Evolutionary conservation across 768 basidiomycete genomes (phyloP), one percentile per base, ranked within the genome.

Genomic region (Chalciporus piperatus): DNA sequence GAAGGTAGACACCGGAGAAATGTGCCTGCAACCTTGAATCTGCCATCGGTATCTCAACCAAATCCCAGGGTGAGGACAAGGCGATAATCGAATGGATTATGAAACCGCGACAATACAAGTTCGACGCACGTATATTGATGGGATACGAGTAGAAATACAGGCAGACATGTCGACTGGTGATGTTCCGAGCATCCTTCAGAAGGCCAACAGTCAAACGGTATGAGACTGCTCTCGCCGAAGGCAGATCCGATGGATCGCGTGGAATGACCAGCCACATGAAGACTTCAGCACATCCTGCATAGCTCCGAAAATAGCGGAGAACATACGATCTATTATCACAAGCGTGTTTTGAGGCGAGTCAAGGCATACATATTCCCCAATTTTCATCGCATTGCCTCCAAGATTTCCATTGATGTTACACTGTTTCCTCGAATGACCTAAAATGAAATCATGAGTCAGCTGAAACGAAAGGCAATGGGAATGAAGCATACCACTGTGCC

Each of bases 381-480:
- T 40, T 45, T 30, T 48, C 61, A 67, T 56, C 80, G 76, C 20
- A 77, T 78, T 22, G 84, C 76, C 68, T 92, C 90, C 47, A 91
- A 65, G 19, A 82, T 88, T 70, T 98, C 95, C 89, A 97, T 95
- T 52, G 91, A 92, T 48, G 92, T 92, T 41, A 98, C 92, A 52
- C 91, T 95, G 75, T 96, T 98, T 44, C 95, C 95, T 38, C 95
- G 89, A 63, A 98, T 90, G 59, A 98, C 92, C 95, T 98, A 70
- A 10, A 56, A 47, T 22, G 48, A 45, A 35, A 25, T n/a, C 35
- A 22, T 50, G 22, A 16, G 39, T 52, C 37, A 48, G 50, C 57
- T 41, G 11, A 42, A 49, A 40, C 42, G 7, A 22, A 30, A 27
- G 37, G 39, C 28, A 16, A 2, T 12, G 19, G n/a, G 16, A 23